Evolutionary conservation across 345 rosid genomes (phyloP).

Genomic region (Eucalyptus urophylla): DNA sequence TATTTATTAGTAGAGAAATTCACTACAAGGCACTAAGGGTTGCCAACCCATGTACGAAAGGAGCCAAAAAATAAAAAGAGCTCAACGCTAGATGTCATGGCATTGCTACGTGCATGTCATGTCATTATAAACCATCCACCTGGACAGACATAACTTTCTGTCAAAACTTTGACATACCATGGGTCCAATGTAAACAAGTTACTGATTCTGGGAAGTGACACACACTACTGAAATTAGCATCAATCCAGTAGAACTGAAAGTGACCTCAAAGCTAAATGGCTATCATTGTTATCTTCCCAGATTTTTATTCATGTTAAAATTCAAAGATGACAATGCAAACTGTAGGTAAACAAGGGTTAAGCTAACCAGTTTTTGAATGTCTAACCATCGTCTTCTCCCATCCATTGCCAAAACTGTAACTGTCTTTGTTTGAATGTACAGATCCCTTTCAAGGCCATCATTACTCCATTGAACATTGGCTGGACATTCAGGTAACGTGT

Average conservation of each 20-base stretch:
- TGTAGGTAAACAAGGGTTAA: not conserved
- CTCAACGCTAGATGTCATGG: not conserved
- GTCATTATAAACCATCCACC: not conserved
- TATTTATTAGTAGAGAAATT: not conserved
- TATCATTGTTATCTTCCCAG: not conserved
- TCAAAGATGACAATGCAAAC: not conserved
- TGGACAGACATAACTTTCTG: not conserved
- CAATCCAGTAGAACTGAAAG: not conserved
- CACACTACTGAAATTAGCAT: not conserved
- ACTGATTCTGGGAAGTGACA: not conserved
- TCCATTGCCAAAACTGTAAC: slow-evolving; percentile 99
- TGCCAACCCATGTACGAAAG: not conserved
- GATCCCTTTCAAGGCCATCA: slow-evolving; percentile 89
- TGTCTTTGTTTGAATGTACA: slow-evolving; percentile 66
- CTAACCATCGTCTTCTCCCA: slow-evolving; percentile 97
- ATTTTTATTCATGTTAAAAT: not conserved
- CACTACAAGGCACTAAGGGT: not conserved
- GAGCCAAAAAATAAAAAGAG: not conserved
- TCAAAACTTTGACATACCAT: not conserved
- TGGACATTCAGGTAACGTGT: slow-evolving; percentile 36
- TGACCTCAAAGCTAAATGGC: not conserved
- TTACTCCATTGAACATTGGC: slow-evolving; percentile 59
- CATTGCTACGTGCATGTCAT: not conserved
- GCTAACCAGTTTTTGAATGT: slow-evolving; percentile 76
- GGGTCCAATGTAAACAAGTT: not conserved